A percentile compares a stretch with the other conserved stretches of the same genome.
These are phyloP conservation scores for Taxawa tesnikishii DNA, from an alignment of 2,329 filamentous ascomycete species.

Conservation along the genomic window DNA sequence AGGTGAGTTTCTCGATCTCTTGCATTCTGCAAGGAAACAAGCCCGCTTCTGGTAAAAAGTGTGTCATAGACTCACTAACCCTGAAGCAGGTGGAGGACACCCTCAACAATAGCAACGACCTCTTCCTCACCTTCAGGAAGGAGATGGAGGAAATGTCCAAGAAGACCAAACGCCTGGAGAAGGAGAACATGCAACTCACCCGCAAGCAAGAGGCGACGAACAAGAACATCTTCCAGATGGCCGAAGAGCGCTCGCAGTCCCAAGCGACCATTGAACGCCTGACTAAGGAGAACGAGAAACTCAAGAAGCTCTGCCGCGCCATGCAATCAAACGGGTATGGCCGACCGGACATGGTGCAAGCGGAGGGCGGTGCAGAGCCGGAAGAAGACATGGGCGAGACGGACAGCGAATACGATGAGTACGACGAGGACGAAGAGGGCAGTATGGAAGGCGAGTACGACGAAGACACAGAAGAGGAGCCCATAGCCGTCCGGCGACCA, in stretches of 20 bases:
- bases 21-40: too few relatives aligned
- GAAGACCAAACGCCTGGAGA: constrained; percentile 92
- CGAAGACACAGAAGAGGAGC: constrained; percentile 46
- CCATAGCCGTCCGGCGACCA: constrained; percentile 15
- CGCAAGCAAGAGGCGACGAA: constrained; percentile 90
- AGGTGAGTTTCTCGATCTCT: constrained; percentile 47
- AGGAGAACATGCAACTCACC: constrained; percentile 84
- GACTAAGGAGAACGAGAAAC: constrained; percentile 75
- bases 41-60: too few relatives aligned
- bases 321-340: constrained; percentile 93
- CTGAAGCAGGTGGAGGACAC: constrained; percentile 87
- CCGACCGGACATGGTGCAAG: constrained; percentile 13
- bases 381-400: constrained; percentile 39
- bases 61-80: constrained; percentile 20
- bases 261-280: constrained; percentile 67
- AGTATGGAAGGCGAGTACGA: constrained; percentile 56
- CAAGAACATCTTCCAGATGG: constrained; percentile 93
- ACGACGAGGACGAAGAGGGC: constrained; percentile 44
- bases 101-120: constrained; percentile 93
- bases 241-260: constrained; percentile 72
- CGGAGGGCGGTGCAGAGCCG: constrained; percentile 19
- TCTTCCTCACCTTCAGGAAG: constrained; percentile 93
- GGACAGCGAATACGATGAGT: constrained; percentile 51
- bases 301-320: constrained; percentile 87
- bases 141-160: constrained; percentile 99